These are phyloP conservation scores for Mallotus nudiflorus DNA, from an alignment of 345 rosid species.

Conservation along the genomic window DNA sequence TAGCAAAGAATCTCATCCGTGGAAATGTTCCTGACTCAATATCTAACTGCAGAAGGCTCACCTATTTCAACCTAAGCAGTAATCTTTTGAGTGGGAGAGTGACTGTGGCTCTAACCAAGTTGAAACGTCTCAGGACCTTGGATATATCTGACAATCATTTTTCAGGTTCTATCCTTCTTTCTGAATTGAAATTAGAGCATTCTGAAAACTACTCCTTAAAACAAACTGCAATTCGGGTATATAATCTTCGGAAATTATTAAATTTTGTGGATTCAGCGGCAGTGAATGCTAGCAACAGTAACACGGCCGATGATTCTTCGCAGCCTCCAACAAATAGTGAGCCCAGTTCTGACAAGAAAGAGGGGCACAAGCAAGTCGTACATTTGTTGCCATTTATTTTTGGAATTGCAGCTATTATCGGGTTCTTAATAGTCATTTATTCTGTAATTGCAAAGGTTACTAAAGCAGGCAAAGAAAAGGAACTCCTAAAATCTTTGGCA, in stretches of 20 bases:
- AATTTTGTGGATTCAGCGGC: not conserved
- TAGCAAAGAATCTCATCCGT: conserved; percentile 32
- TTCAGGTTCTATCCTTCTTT: not conserved
- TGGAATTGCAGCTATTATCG: conserved; percentile 9
- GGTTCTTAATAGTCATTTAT: conserved; percentile 27
- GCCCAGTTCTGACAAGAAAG: not conserved
- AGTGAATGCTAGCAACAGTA: not conserved
- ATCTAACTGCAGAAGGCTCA: conserved; percentile 32
- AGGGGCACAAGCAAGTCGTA: not conserved
- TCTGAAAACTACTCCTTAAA: not conserved
- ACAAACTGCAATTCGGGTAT: not conserved
- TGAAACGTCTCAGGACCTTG: conserved; percentile 33
- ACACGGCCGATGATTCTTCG: not conserved
- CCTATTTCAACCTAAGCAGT: conserved; percentile 39
- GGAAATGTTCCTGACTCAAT: conserved; percentile 44
- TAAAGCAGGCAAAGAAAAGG: conserved; percentile 26
- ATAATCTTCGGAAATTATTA: not conserved
- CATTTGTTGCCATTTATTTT: conserved; percentile 19
- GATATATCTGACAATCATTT: conserved; percentile 46
- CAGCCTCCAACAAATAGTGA: not conserved
- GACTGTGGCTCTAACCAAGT: conserved; percentile 31
- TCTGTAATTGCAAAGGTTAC: conserved; percentile 20
- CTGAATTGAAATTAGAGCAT: conserved; percentile 9
- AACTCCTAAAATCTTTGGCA: conserved; percentile 30
- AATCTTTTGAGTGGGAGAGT: conserved; percentile 41